Conservation (phyloP, 805 yeast genomes). For the Metahyphopichia silvanorum region DNA sequence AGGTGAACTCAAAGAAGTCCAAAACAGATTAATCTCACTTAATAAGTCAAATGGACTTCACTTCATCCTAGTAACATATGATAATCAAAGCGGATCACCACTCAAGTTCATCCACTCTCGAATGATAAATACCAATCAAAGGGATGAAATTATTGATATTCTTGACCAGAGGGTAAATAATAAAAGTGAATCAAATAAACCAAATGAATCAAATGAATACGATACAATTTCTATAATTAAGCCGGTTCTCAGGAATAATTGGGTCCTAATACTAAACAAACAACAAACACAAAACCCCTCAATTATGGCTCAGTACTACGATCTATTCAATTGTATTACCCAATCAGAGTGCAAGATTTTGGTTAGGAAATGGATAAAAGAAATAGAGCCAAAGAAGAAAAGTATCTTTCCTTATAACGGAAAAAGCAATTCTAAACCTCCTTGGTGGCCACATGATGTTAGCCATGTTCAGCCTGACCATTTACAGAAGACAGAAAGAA, state of each 20-base stretch:
- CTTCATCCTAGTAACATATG: not conserved
- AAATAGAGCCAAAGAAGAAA: slow-evolving; percentile 66
- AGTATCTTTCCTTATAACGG: slow-evolving; percentile 58
- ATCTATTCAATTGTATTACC: slow-evolving; percentile 15
- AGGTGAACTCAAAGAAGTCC: too few species aligned
- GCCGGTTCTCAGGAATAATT: slow-evolving; percentile 8
- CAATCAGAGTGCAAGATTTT: slow-evolving; percentile 50
- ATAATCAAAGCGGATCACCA: not conserved
- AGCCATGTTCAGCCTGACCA: slow-evolving; percentile 76
- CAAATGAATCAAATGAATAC: not conserved
- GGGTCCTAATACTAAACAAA: slow-evolving; percentile 2
- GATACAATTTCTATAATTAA: slow-evolving; percentile 6
- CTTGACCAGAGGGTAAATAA: too few species aligned
- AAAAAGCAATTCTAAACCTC: slow-evolving; percentile 49
- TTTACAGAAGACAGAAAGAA: slow-evolving; percentile 54
- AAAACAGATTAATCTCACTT: not conserved
- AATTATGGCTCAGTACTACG: slow-evolving; percentile 10
- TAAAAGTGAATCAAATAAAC: slow-evolving; percentile 7
- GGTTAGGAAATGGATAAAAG: slow-evolving; percentile 66
- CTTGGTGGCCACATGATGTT: slow-evolving; percentile 67
- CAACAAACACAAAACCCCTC: slow-evolving; percentile 4
- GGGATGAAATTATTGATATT: not conserved
- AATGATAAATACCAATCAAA: not conserved
- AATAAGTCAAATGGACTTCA: not conserved
- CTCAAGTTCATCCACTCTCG: slow-evolving; percentile 1